These are phyloP conservation scores for Aspergillus awamori DNA, from an alignment of 2,329 filamentous ascomycete genomes.

Conservation along the genomic window DNA sequence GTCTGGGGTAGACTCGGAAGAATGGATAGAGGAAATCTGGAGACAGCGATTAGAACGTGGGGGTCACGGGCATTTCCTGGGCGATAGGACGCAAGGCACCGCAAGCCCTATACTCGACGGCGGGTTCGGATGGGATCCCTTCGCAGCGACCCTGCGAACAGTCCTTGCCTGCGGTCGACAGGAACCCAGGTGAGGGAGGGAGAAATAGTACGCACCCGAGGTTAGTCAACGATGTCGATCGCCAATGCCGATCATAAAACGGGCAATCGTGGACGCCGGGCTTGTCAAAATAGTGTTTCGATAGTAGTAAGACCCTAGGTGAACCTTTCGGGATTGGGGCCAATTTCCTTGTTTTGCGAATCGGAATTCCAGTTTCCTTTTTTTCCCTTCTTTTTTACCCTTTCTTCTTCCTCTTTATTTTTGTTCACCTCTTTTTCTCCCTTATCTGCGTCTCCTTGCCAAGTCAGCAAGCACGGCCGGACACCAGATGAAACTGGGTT, in stretches of 20 bases:
- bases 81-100: conserved; percentile 27
- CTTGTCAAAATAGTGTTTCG: conserved; percentile 14
- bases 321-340: neutral
- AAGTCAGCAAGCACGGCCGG: neutral
- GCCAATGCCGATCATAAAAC: conserved; percentile 22
- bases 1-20: conserved; percentile 1
- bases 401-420: neutral
- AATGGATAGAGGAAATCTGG: neutral
- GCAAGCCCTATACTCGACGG: conserved; percentile 22
- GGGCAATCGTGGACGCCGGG: conserved; percentile 10
- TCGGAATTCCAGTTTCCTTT: neutral
- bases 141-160: conserved; percentile 23
- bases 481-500: neutral
- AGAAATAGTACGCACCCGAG: conserved; percentile 24
- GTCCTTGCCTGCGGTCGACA: conserved; percentile 26
- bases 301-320: conserved; percentile 10
- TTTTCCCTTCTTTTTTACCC: neutral
- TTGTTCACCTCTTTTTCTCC: neutral
- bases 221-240: conserved; percentile 21
- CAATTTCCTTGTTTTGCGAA: neutral
- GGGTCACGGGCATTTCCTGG: conserved; percentile 27
- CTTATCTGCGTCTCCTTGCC: neutral
- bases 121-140: conserved; percentile 21
- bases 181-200: conserved; percentile 22
- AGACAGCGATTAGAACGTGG: conserved; percentile 16